Evolutionary conservation across 1,284 basidiomycete genomes (phyloP).

Genomic region (Quambalaria eucalypti): DNA sequence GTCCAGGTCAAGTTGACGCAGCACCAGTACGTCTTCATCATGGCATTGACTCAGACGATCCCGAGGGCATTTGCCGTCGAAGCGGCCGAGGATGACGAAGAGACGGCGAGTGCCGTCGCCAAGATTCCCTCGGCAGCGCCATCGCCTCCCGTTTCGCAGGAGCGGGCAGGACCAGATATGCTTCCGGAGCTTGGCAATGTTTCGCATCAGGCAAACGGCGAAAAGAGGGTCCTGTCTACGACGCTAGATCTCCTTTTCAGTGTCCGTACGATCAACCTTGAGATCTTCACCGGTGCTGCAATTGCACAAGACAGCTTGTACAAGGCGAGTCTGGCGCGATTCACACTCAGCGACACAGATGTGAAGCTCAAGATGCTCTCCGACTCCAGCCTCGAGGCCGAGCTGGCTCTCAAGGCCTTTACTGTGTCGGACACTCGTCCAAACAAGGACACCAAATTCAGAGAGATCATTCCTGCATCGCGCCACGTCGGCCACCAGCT

Average conservation of each 20-base stretch:
- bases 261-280: slow-evolving; percentile 70
- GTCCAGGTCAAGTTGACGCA: slow-evolving; percentile 82
- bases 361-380: slow-evolving; percentile 76
- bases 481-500: slow-evolving; percentile 84
- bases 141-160: neutral
- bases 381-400: slow-evolving; percentile 73
- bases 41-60: slow-evolving; percentile 65
- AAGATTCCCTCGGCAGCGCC: slow-evolving; percentile 1
- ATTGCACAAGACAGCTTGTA: slow-evolving; percentile 58
- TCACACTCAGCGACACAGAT: slow-evolving; percentile 71
- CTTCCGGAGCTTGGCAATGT: slow-evolving; percentile 52
- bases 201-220: slow-evolving; percentile 23
- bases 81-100: slow-evolving; percentile 40
- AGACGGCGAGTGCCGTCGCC: neutral
- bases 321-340: slow-evolving; percentile 73
- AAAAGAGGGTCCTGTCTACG: slow-evolving; percentile 41
- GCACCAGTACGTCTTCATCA: slow-evolving; percentile 72
- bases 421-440: slow-evolving; percentile 81
- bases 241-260: slow-evolving; percentile 69
- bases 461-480: slow-evolving; percentile 89
- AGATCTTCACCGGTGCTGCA: slow-evolving; percentile 72
- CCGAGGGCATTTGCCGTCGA: slow-evolving; percentile 57
- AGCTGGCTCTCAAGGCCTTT: slow-evolving; percentile 78
- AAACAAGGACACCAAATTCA: slow-evolving; percentile 67
- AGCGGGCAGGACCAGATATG: slow-evolving; percentile 47